Evolutionary conservation across 306 rosid species (phyloP).

Genomic region (Prunus padus): DNA sequence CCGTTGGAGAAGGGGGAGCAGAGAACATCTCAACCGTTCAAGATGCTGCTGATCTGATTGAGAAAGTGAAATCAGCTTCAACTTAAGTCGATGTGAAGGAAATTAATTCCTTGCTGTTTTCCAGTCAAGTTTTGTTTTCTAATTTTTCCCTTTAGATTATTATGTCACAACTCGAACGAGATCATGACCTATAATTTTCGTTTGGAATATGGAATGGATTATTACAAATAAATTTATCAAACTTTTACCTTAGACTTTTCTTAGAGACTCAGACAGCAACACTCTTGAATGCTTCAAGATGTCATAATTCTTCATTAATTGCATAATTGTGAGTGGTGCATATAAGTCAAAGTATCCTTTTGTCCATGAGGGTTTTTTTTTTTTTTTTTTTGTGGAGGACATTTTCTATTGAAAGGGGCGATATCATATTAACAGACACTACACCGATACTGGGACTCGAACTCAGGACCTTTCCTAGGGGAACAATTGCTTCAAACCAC

Average conservation of each 20-base stretch:
- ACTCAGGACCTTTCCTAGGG: no score
- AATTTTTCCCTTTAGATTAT: not conserved
- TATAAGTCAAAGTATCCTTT: not conserved
- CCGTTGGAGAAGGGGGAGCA: slow-evolving; percentile 63
- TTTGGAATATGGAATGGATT: slow-evolving; percentile 3
- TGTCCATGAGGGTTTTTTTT: no score
- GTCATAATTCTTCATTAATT: not conserved
- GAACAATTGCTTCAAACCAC: no score
- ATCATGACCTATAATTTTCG: not conserved
- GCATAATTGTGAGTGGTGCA: not conserved
- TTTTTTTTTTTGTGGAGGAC: no score
- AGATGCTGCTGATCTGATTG: slow-evolving; percentile 68
- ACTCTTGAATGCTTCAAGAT: not conserved
- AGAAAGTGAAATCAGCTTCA: slow-evolving; percentile 48
- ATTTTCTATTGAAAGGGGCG: no score
- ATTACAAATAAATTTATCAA: slow-evolving; percentile 3
- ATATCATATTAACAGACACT: no score
- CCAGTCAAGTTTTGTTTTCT: slow-evolving; percentile 8
- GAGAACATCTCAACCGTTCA: slow-evolving; percentile 68
- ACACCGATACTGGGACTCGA: no score
- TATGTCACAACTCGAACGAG: not conserved
- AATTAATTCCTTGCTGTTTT: not conserved
- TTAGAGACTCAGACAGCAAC: not conserved
- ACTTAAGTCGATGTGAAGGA: slow-evolving; percentile 14
- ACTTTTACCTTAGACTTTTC: not conserved